Conservation (phyloP, 2,329 filamentous ascomycete genomes). For the Chaetomium globosum region DNA sequence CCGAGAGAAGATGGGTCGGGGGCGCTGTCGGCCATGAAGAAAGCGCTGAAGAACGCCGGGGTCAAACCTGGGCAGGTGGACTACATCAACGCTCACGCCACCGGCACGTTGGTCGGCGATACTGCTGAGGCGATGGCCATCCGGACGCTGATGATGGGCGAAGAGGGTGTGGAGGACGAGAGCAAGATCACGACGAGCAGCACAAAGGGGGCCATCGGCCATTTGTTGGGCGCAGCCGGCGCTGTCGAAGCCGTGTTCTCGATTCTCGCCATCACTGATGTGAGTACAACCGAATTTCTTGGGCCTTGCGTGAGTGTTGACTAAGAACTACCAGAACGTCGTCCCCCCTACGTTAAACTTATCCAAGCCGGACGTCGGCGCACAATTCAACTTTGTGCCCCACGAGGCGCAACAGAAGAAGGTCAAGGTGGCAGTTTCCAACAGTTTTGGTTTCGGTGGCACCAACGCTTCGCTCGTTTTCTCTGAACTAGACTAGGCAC, state of each 20-base stretch:
- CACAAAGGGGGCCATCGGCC: conserved; percentile 90
- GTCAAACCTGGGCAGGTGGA: conserved; percentile 72
- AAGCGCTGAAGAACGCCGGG: conserved; percentile 72
- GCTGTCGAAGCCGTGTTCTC: conserved; percentile 88
- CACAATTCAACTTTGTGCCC: conserved; percentile 84
- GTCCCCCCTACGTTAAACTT: conserved; percentile 89
- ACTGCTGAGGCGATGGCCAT: conserved; percentile 85
- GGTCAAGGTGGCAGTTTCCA: conserved; percentile 78
- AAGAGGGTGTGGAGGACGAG: conserved; percentile 64
- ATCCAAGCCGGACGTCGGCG: conserved; percentile 63
- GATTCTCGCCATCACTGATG: conserved; percentile 75
- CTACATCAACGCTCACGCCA: conserved; percentile 96
- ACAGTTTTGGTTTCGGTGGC: conserved; percentile 97
- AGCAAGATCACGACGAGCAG: conserved; percentile 80
- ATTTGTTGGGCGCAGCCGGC: conserved; percentile 87
- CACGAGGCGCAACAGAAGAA: conserved; percentile 67
- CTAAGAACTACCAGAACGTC: conserved; percentile 57
- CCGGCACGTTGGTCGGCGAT: conserved; percentile 83
- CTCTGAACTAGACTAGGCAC: conserved; percentile 45
- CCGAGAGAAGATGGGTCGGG: conserved; percentile 81
- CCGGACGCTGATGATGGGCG: conserved; percentile 71
- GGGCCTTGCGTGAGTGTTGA: no score
- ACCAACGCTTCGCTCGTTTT: conserved; percentile 93
- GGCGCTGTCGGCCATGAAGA: conserved; percentile 81
- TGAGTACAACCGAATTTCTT: conserved; percentile 45